Evolutionary conservation across 306 rosid species (phyloP), one percentile per base, ranked within the genome.

Genomic region (Casuarina glauca): DNA sequence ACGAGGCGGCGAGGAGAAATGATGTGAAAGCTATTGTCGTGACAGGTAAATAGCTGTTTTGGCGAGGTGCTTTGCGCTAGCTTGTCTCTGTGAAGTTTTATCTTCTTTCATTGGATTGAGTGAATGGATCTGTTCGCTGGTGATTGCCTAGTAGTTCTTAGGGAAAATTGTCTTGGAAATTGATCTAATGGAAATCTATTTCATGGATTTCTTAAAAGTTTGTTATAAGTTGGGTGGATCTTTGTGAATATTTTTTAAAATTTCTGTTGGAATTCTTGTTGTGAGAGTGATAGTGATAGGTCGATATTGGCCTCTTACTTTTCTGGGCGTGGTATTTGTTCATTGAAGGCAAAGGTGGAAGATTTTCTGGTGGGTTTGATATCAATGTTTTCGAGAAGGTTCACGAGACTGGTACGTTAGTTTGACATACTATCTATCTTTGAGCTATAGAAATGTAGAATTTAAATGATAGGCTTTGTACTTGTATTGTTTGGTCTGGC

Each of bases 281-380:
- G 43, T 64, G 3, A 3, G 7, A 10, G 3, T 3, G 13, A 57
- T 74, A 10, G 3, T 3, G 13, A 57, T 74, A 44, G 62, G 51
- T 60, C 57, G 50, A 73, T 68, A 58, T 35, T 20, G 39, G 41
- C 54, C 45, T 72, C 66, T 41, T 35, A 11, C 17, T 62, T 76
- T 6, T 76, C 20, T 49, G 43, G 13, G 20, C 72, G 54, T 79
- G 48, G 10, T 63, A 66, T 74, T 77, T 67, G 26, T 73, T 41
- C 70, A 41, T 60, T 83, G 89, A 70, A 96, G 99, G 98, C 77
- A 84, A 86, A 78, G 93, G 94, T 78, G 94, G 98, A 61, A 86
- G 84, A 81, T 96, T 96, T 82, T 96, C 93, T 17, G 99, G 91
- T 70, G 99, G 99, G 8, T 93, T 96, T 76, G 99, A 96, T 74